Base-by-base conservation (phyloP, 2,329 filamentous ascomycete genomes). In the Xylariaceae sp. region DNA sequence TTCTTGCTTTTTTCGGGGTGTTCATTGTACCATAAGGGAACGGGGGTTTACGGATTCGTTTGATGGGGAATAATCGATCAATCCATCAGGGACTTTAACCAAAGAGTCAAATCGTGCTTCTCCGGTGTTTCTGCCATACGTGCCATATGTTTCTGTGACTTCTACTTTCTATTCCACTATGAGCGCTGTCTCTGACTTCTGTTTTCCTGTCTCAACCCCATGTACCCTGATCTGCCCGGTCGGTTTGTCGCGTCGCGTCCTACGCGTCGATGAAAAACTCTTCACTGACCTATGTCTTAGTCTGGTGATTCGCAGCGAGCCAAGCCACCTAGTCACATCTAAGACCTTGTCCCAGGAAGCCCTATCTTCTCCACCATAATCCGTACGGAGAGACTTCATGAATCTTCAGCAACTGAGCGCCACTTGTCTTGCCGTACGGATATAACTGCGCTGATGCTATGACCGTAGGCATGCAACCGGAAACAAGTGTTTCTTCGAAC, bases 1-100 rank as follows among this genome's bases (percentile, higher is more conserved):
- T 62, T 63, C 51, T 64, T 62, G 56, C 63, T 65, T 13, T 71
- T 71, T 69, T 65, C 64, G 62, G 62, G 70, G 71, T 72, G 71
- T 73, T 72, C 65, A 69, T 61, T 72, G 70, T 72, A 72, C 65
- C 71, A 72, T 72, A 70, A 66, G 69, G 70, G 70, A 65, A 64
- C 67, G 60, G 65, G 68, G 58, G 42, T 60, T 61, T 62, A 60
- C 61, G 66, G 70, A 65, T 70, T 71, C 61, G 66, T 64, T 66
- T 57, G 60, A 62, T 59, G 64, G 68, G 65, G 64, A 65, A 68
- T 71, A 71, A 72, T 71, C 65, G 61, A 64, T 62, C 51, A 48
- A 69, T 69, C 68, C 65, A 51, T 65, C 59, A 61, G 55, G 67
- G 63, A 65, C 62, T 64, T 65, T 63, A 64, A 55, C 60, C 59